phyloP scores from a whole-genome alignment of 257 asterid species.

The Solanum microdontum region DNA sequence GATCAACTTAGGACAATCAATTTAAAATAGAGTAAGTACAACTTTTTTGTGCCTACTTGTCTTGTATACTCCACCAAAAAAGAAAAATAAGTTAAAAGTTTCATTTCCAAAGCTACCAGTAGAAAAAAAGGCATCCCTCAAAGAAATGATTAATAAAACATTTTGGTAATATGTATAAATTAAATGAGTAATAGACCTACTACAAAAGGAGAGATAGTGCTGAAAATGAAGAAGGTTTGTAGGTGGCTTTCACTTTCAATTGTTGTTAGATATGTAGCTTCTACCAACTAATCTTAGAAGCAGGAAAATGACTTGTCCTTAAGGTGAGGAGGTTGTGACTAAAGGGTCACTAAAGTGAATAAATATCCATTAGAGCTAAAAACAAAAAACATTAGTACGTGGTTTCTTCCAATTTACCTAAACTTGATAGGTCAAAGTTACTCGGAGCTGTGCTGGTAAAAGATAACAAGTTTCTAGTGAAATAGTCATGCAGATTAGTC shows the following conservation, averaged over 20 bases:
- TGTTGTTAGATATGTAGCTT: not conserved
- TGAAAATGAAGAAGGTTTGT: not conserved
- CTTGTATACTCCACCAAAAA: not conserved
- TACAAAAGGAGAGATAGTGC: not conserved
- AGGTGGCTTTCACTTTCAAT: conserved; percentile 3
- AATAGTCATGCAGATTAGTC: not conserved
- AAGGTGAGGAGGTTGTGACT: not conserved
- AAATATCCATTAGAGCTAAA: not conserved
- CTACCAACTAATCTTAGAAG: not conserved
- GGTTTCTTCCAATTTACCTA: not conserved
- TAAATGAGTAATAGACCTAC: not conserved
- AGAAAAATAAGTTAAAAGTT: not conserved
- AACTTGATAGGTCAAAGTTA: not conserved
- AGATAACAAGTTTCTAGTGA: not conserved
- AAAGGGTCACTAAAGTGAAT: not conserved
- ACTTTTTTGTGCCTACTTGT: not conserved
- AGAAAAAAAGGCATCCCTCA: not conserved
- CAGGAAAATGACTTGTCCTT: not conserved
- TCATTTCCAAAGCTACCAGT: not conserved
- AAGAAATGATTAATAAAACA: not conserved
- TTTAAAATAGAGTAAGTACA: not conserved
- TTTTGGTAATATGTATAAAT: not conserved
- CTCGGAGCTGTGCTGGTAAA: not conserved
- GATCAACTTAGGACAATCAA: not conserved
- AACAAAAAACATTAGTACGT: not conserved